Conservation (phyloP, 2,329 filamentous ascomycete species). For the Verticillium alfalfae region DNA sequence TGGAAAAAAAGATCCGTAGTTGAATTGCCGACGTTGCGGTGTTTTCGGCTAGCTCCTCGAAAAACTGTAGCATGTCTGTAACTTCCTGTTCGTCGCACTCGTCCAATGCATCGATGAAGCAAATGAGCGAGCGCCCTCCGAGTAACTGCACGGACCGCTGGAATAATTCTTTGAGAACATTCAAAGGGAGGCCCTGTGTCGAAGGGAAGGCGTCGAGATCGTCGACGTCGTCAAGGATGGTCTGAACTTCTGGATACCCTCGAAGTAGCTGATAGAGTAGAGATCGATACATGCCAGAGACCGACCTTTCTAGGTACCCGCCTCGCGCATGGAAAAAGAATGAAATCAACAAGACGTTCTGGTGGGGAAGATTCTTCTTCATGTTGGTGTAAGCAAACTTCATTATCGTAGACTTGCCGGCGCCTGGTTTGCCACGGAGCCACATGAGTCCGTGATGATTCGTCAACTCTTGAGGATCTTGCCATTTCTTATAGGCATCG, state of each 20-base stretch:
- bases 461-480: conserved; percentile 17
- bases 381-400: conserved; percentile 23
- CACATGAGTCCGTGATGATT: conserved; percentile 35
- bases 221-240: conserved; percentile 19
- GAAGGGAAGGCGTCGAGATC: background rate
- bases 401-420: conserved; percentile 41
- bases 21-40: accelerated
- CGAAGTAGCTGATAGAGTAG: conserved; percentile 38
- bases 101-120: conserved; percentile 8
- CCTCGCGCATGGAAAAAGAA: conserved; percentile 46
- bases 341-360: conserved; percentile 10
- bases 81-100: conserved; percentile 3
- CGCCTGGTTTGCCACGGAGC: conserved; percentile 39
- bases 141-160: background rate
- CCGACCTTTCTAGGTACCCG: conserved; percentile 33
- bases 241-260: conserved; percentile 15
- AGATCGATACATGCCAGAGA: conserved; percentile 42
- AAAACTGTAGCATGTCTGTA: background rate
- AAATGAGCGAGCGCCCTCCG: conserved; percentile 3
- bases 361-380: background rate
- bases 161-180: background rate
- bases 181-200: background rate
- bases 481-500: conserved; percentile 28
- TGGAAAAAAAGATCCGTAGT: conserved; percentile 2
- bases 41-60: background rate